Conservation (phyloP, 495 filamentous ascomycete species). For the Glutinoglossum americanum region DNA sequence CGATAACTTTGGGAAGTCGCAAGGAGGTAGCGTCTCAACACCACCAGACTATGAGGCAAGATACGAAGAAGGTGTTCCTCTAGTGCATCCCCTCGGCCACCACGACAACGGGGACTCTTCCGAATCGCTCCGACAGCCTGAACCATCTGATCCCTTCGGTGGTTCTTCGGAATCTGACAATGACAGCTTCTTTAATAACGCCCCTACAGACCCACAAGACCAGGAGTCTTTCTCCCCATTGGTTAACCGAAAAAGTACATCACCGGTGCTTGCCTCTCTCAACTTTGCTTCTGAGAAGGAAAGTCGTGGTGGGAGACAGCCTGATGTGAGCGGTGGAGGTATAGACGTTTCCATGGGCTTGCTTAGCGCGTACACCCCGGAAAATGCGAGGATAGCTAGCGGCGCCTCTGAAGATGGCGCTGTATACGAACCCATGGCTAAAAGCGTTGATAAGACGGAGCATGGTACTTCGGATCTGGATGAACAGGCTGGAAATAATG, state of each 20-base stretch:
- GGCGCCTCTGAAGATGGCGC: neutral
- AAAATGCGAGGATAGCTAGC: neutral
- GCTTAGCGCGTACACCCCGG: neutral
- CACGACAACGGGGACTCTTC: conserved; percentile 11
- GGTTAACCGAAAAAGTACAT: conserved; percentile 23
- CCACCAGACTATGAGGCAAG: conserved; percentile 25
- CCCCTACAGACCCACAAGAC: conserved; percentile 4
- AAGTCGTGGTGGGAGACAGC: neutral
- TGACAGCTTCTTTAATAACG: conserved; percentile 20
- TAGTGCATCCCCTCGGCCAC: conserved; percentile 9
- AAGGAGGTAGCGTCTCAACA: conserved; percentile 15
- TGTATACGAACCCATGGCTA: neutral
- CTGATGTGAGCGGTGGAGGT: neutral
- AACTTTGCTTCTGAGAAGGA: neutral
- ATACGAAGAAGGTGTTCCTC: conserved; percentile 26
- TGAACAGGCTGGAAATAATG: conserved; percentile 20
- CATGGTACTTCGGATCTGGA: conserved; percentile 12
- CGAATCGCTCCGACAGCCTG: conserved; percentile 9
- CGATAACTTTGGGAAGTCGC: conserved; percentile 23
- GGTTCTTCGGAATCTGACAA: conserved; percentile 18
- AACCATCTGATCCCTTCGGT: conserved; percentile 15
- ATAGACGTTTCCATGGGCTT: neutral
- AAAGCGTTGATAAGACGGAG: conserved; percentile 8
- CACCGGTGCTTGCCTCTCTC: conserved; percentile 19
- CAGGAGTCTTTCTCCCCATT: neutral